Conservation (phyloP, 345 rosid genomes). For the Eucalyptus tenuipes region DNA sequence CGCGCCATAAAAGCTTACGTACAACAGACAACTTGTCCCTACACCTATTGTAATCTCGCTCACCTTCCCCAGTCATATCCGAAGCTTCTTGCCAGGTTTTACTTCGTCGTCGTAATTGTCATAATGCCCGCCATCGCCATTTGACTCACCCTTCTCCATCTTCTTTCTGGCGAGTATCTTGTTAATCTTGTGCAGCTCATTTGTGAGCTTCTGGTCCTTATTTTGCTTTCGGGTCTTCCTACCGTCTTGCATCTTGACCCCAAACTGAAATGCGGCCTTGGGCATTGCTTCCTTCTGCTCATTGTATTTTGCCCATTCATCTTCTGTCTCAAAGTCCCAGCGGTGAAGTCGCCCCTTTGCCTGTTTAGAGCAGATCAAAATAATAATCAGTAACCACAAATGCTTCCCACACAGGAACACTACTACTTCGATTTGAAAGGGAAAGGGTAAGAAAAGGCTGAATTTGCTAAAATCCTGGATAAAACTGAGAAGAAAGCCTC, state of each 20-base stretch:
- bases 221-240: conserved; percentile 91
- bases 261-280: conserved; percentile 96
- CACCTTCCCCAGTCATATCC: conserved; percentile 9
- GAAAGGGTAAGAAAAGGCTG: neutral
- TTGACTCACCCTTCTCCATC: conserved; percentile 48
- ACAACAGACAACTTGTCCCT: neutral
- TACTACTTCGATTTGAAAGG: neutral
- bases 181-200: conserved; percentile 83
- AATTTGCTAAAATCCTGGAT: neutral
- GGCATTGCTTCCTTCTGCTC: conserved; percentile 99
- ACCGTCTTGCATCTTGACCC: conserved; percentile 99
- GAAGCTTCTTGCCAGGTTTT: conserved; percentile 41
- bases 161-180: conserved; percentile 88
- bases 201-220: conserved; percentile 89
- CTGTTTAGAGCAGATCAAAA: conserved; percentile 16
- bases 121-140: conserved; percentile 35
- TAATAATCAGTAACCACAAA: neutral
- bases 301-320: conserved; percentile 92
- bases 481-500: neutral
- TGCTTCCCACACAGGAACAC: neutral
- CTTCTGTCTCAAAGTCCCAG: conserved; percentile 99
- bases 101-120: conserved; percentile 36
- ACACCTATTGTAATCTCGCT: neutral
- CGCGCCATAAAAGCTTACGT: neutral
- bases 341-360: conserved; percentile 95